Conservation (phyloP, 805 yeast species). For the Ogataea paradorogensis region DNA sequence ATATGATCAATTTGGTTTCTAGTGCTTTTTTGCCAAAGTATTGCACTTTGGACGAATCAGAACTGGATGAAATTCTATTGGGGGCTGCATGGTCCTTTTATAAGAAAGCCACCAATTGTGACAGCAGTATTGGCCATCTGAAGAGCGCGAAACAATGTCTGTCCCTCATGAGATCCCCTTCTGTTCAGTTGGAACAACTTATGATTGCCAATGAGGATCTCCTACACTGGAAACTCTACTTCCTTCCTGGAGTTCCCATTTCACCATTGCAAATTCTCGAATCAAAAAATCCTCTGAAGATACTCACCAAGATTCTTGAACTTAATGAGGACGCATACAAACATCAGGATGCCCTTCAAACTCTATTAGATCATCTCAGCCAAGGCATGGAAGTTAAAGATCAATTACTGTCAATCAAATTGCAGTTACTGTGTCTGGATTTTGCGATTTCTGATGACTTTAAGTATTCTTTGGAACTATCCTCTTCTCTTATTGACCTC, state of each 20-base stretch:
- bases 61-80: conserved; percentile 12
- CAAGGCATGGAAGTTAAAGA: conserved; percentile 33
- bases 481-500: conserved; percentile 37
- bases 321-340: conserved; percentile 51
- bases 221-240: conserved; percentile 30
- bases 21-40: conserved; percentile 18
- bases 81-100: conserved; percentile 29
- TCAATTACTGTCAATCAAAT: conserved; percentile 20
- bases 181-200: conserved; percentile 14
- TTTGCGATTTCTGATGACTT: conserved; percentile 66
- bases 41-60: conserved; percentile 17
- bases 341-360: conserved; percentile 40
- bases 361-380: conserved; percentile 40
- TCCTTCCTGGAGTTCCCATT: conserved; percentile 30
- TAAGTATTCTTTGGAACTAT: conserved; percentile 47
- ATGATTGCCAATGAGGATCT: conserved; percentile 24
- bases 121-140: conserved; percentile 26
- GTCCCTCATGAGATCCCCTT: conserved; percentile 7
- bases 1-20: conserved; percentile 19
- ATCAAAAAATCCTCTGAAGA: conserved; percentile 23
- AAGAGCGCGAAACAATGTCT: conserved; percentile 24
- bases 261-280: conserved; percentile 28
- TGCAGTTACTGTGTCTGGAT: conserved; percentile 53
- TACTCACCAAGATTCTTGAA: conserved; percentile 40
- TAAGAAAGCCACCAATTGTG: conserved; percentile 30